These are phyloP conservation scores for Aspergillus puulaauensis DNA, from an alignment of 2,329 filamentous ascomycete genomes.

Conservation along the genomic window DNA sequence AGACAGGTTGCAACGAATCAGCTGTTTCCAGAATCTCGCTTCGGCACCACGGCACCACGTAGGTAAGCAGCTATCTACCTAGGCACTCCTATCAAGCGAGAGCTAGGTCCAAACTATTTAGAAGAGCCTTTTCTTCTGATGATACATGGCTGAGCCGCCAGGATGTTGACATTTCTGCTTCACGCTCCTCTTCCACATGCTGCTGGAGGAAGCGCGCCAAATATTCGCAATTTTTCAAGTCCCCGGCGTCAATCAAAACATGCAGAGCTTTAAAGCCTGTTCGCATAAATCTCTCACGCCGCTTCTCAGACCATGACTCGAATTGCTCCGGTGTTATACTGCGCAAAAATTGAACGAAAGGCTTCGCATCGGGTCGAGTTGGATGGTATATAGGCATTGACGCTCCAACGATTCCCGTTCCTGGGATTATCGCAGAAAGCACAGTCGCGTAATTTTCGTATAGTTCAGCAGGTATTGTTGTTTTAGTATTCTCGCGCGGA, in stretches of 20 bases:
- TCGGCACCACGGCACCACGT: too few species aligned
- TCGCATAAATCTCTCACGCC: constrained; percentile 31
- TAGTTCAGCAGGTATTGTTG: constrained; percentile 23
- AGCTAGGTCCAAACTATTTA: constrained; percentile 25
- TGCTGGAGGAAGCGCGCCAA: constrained; percentile 32
- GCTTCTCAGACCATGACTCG: constrained; percentile 17
- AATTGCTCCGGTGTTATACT: constrained; percentile 20
- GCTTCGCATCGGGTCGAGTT: constrained; percentile 30
- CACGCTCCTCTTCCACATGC: constrained; percentile 26
- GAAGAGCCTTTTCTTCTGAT: constrained; percentile 24
- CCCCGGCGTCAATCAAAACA: constrained; percentile 34
- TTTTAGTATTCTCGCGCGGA: constrained; percentile 21
- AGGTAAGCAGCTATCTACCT: not conserved
- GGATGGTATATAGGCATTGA: constrained; percentile 41
- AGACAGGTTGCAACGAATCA: constrained; percentile 1
- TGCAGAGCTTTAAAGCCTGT: constrained; percentile 41
- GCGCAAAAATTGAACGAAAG: constrained; percentile 31
- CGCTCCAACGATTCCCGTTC: constrained; percentile 24
- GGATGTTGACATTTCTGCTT: constrained; percentile 10
- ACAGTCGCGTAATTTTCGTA: constrained; percentile 35
- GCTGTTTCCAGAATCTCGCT: not conserved
- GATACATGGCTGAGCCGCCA: constrained; percentile 13
- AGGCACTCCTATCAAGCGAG: constrained; percentile 17
- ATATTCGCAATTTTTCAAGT: constrained; percentile 27
- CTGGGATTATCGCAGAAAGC: constrained; percentile 23